Conservation (phyloP, 805 yeast genomes). For the Ogataea trehalophila region DNA sequence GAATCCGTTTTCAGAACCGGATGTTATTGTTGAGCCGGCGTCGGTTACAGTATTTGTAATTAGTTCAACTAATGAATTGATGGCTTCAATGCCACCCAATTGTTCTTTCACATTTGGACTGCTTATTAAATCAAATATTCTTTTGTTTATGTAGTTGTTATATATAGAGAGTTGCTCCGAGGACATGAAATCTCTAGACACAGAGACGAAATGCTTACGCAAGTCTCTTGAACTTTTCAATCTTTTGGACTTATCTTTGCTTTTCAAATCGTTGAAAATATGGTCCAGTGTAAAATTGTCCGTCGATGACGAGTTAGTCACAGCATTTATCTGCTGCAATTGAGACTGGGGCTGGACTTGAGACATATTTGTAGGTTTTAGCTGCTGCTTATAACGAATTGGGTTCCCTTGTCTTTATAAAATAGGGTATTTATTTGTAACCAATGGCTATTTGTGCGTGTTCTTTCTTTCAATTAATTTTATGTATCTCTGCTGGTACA, state of each 20-base stretch:
- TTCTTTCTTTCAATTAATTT: too few species aligned
- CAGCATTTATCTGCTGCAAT: conserved; percentile 2
- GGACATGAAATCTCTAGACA: conserved; percentile 70
- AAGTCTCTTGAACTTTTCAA: conserved; percentile 64
- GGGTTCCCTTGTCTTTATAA: too few species aligned
- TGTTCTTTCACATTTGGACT: conserved; percentile 67
- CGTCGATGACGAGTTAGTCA: conserved; percentile 4
- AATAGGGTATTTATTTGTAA: too few species aligned
- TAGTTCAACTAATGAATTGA: conserved; percentile 80
- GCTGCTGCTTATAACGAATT: too few species aligned
- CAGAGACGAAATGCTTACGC: conserved; percentile 59
- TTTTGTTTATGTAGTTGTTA: conserved; percentile 80
- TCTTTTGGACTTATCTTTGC: conserved; percentile 39
- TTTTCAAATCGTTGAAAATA: conserved; percentile 47
- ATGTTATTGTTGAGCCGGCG: background rate
- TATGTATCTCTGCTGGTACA: too few species aligned
- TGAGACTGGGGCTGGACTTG: conserved; percentile 11
- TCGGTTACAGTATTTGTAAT: conserved; percentile 54
- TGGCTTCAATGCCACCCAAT: conserved; percentile 88
- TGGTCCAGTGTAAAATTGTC: conserved; percentile 49
- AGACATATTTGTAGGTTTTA: conserved; percentile 4
- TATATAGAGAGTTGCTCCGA: conserved; percentile 77
- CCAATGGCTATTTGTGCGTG: too few species aligned
- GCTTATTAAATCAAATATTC: conserved; percentile 79
- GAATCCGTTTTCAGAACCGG: background rate